phyloP scores from a whole-genome alignment of 1,284 basidiomycete species.

The Rhodotorula glutinis region DNA sequence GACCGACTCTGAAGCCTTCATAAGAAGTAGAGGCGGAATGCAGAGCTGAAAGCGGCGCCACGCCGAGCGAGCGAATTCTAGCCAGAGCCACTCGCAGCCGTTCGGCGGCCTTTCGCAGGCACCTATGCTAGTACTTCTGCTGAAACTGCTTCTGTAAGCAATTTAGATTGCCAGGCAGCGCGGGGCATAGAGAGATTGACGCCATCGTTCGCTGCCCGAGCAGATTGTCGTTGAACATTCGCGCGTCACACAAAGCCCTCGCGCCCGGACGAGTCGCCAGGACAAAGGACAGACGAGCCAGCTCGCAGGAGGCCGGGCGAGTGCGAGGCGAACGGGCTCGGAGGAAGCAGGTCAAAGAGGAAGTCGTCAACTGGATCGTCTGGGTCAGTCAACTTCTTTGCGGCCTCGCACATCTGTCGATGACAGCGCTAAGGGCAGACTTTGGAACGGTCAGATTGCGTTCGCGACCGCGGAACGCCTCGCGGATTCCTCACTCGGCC shows the following conservation, averaged over 20 bases:
- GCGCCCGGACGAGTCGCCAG: not conserved
- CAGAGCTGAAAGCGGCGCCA: no score
- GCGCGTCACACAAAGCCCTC: conserved; percentile 20
- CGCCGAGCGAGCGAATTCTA: no score
- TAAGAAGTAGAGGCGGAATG: no score
- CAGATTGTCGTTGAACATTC: conserved; percentile 19
- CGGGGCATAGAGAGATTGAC: no score
- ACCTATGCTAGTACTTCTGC: no score
- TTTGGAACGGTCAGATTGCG: not conserved
- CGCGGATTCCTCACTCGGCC: conserved; percentile 16
- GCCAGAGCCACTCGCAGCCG: no score
- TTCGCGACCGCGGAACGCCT: conserved; percentile 17
- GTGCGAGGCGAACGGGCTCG: not conserved
- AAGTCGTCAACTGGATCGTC: conserved; percentile 26
- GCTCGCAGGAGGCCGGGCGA: not conserved
- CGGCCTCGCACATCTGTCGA: not conserved
- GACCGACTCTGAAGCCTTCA: no score
- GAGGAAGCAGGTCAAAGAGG: conserved; percentile 13
- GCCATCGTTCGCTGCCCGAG: no score
- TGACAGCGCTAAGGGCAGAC: not conserved
- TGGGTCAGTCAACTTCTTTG: conserved; percentile 8
- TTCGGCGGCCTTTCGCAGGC: no score
- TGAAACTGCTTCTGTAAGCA: no score
- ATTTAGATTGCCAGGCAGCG: no score
- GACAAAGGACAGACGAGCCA: not conserved